A percentile compares a stretch with the other conserved stretches of the same genome.
These are phyloP conservation scores for Neoboletus subvelutipes DNA, from an alignment of 768 basidiomycete species.

Conservation along the genomic window DNA sequence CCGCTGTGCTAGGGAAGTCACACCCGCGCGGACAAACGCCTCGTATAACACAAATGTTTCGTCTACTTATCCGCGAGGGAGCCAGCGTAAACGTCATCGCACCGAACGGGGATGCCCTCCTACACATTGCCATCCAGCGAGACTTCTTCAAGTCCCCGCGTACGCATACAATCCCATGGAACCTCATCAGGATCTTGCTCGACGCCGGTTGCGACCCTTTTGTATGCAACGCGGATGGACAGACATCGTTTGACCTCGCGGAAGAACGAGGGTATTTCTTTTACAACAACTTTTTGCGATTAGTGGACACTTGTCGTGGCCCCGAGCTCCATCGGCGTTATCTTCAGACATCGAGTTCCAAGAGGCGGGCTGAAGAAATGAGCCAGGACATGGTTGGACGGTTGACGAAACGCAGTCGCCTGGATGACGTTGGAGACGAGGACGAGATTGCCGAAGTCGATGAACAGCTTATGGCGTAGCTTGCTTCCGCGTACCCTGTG, in stretches of 20 bases:
- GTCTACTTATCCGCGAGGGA: too few species aligned
- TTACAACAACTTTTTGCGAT: neutral
- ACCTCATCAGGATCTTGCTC: neutral
- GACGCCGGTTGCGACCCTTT: neutral
- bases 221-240: neutral
- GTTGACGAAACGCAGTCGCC: neutral
- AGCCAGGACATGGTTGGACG: neutral
- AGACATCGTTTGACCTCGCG: conserved; percentile 2
- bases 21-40: neutral
- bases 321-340: neutral
- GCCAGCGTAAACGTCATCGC: too few species aligned
- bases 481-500: neutral
- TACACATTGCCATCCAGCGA: neutral
- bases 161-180: neutral
- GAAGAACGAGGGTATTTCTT: neutral
- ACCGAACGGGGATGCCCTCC: too few species aligned
- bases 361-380: neutral
- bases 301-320: neutral
- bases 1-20: neutral
- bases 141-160: neutral
- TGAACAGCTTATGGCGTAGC: neutral
- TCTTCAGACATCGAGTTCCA: neutral
- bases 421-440: neutral
- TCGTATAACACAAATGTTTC: neutral
- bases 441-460: conserved; percentile 1